Conservation (phyloP, 192 early-diverging fungal genomes). For the Umbelopsis sp. region DNA sequence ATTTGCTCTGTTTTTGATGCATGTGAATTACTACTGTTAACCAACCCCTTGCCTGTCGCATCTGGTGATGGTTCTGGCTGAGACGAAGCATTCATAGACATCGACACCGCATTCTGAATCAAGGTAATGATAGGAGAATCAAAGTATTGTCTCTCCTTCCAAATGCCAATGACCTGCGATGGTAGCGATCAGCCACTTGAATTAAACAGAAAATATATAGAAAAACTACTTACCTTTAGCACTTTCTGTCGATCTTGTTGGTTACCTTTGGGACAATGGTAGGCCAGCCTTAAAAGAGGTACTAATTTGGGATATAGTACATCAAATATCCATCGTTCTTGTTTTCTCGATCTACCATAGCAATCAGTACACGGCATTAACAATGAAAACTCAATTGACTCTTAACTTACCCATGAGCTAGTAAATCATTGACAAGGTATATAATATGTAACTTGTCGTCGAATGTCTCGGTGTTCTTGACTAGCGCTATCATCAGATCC, state of each 20-base stretch:
- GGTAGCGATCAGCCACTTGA: background rate
- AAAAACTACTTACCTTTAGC: slow-evolving; percentile 42
- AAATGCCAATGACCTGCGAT: slow-evolving; percentile 44
- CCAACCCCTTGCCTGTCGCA: background rate
- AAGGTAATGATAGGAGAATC: slow-evolving; percentile 29
- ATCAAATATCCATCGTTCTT: slow-evolving; percentile 51
- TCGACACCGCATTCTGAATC: slow-evolving; percentile 35
- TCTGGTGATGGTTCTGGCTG: background rate
- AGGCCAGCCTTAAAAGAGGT: slow-evolving; percentile 48
- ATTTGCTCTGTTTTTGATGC: background rate
- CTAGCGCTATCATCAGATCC: slow-evolving; percentile 45
- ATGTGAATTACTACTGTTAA: background rate
- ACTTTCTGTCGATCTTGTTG: slow-evolving; percentile 47
- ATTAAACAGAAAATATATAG: background rate
- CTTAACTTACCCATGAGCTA: slow-evolving; percentile 49
- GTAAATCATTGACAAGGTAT: slow-evolving; percentile 55
- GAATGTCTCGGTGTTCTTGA: slow-evolving; percentile 41
- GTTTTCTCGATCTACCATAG: slow-evolving; percentile 40
- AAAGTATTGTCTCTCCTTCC: slow-evolving; percentile 41
- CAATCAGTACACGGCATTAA: background rate
- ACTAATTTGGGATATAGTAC: slow-evolving; percentile 47
- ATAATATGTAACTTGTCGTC: slow-evolving; percentile 53
- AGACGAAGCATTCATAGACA: background rate
- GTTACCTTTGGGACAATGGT: slow-evolving; percentile 43
- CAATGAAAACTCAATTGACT: background rate